Evolutionary conservation across 352 stramenopile genomes (phyloP), one percentile per base, ranked within the genome.

Genomic region (Phytophthora idaei): DNA sequence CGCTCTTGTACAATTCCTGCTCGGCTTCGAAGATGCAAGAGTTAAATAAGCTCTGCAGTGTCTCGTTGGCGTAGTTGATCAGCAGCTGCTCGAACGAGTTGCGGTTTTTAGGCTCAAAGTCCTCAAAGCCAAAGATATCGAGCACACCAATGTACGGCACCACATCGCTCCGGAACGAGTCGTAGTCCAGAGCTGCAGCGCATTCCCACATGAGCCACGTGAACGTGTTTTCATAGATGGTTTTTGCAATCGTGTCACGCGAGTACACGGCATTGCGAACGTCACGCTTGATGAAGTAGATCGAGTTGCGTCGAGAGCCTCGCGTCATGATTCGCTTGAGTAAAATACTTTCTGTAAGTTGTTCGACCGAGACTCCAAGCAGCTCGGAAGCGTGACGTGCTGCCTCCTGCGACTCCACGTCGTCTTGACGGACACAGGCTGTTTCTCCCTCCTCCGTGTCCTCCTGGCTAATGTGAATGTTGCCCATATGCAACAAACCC

Each of bases 41-140:
- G 63, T 97, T 98, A 69, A 98, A 98, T 1, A 94, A 76, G 57
- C 83, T 90, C 68, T 97, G 92, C 15, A 98, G 73, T 49, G 87
- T 90, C 58, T 98, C 92, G 68, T 98, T 98, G 29, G 89, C 87
- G 74, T 96, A 98, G 76, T 98, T 98, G 77, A 98, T 98, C 21
- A 94, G 78, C 32, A 98, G 54, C 65, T 98, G 92, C 71, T 98
- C 92, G 51, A 97, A 97, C 46, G 81, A 94, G 74, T 98, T 98
- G 55, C 78, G 83, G 64, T 93, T 93, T 69, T 89, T 98, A 5
- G 83, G 77, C 59, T 94, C 77, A 45, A 98, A 95, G 52, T 91
- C 89, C 64, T 97, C 91, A 66, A 97, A 97, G 14, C 92, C 92
- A 62, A 98, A 98, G 49, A 98, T 98, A 75, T 98, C 92, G 21